Base-by-base conservation (phyloP, 495 filamentous ascomycete genomes). In the Tuber indicum region DNA sequence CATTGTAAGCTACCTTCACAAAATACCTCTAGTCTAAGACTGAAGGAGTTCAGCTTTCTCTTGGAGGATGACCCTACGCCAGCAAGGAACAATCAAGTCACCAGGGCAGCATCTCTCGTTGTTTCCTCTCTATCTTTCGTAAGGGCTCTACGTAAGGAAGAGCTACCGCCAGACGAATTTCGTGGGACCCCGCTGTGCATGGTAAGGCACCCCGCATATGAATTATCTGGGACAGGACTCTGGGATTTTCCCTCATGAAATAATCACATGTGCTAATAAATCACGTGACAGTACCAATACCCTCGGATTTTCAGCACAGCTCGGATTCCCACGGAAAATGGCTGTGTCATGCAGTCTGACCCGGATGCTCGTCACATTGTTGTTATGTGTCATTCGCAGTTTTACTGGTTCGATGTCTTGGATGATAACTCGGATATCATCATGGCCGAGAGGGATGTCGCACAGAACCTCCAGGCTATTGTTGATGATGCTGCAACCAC, bases 341-440 rank as follows among this genome's bases (percentile, higher is more conserved):
- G 96, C 16, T 99, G 96, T 83, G 91, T 97, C 75, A 99, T 99
- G 83, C 93, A 93, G 78, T 95, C 97, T 83, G 94, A 98, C 83
- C 91, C 93, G 1, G 88, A 89, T 4, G 91, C 94, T 23, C 96
- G 92, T 85, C 96, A 99, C 84, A 87, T 98, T 70, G 92, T 97
- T n/a, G 92, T 98, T 41, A 86, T 98, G 84, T 97, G 94, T 82
- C 92, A 93, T 79, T 96, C 96, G 17, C 96, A 99, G 79, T 97
- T 98, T 85, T 99, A 99, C 82, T 99, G 96, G 95, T 99, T 98
- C 81, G 96, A 99, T 84, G 95, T 97, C 3, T 86, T 99, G 32
- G 96, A 99, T 80, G 92, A 96, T 80, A 96, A 97, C 83, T 91
- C 92, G 12, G 96, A 99, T 81, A 85, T 96, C 72, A 97, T 99